Evolutionary conservation across 768 basidiomycete species (phyloP).

Genomic region (Trametes maxima): DNA sequence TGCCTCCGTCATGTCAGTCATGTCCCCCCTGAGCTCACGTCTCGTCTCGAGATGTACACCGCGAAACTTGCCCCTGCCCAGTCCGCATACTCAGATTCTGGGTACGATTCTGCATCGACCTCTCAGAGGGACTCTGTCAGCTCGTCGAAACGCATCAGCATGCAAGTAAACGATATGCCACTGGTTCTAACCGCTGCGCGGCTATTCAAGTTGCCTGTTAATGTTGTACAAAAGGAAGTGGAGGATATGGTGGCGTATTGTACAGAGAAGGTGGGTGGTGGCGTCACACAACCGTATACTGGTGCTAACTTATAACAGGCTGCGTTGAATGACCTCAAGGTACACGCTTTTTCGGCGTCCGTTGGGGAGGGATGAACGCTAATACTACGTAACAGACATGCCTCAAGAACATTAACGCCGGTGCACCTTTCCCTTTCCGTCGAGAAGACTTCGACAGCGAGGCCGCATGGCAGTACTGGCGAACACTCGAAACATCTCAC

Average conservation of each 20-base stretch:
- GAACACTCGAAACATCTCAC: slow-evolving; percentile 75
- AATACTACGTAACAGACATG: slow-evolving; percentile 59
- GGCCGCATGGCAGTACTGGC: slow-evolving; percentile 84
- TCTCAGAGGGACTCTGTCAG: slow-evolving; percentile 56
- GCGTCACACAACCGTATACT: not conserved
- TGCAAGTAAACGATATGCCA: slow-evolving; percentile 72
- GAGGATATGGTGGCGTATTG: slow-evolving; percentile 64
- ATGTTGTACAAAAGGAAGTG: slow-evolving; percentile 72
- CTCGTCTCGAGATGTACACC: slow-evolving; percentile 83
- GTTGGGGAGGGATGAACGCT: slow-evolving; percentile 7
- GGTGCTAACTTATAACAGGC: slow-evolving; percentile 49
- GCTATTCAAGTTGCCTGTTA: slow-evolving; percentile 74
- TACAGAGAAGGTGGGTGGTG: slow-evolving; percentile 66
- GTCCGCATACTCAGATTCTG: slow-evolving; percentile 59
- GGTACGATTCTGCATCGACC: slow-evolving; percentile 64
- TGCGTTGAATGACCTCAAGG: slow-evolving; percentile 86
- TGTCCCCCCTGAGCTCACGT: slow-evolving; percentile 80
- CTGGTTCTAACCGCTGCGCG: slow-evolving; percentile 68
- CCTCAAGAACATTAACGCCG: slow-evolving; percentile 88
- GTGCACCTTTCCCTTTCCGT: slow-evolving; percentile 79
- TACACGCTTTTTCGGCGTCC: slow-evolving; percentile 32
- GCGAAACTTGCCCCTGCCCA: slow-evolving; percentile 70
- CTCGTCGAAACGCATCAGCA: slow-evolving; percentile 39
- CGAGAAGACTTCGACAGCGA: slow-evolving; percentile 86
- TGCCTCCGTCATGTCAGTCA: slow-evolving; percentile 72